Evolutionary conservation across 2,329 filamentous ascomycete species (phyloP), one percentile per base, ranked within the genome.

Genomic region (Exophiala bonariae): DNA sequence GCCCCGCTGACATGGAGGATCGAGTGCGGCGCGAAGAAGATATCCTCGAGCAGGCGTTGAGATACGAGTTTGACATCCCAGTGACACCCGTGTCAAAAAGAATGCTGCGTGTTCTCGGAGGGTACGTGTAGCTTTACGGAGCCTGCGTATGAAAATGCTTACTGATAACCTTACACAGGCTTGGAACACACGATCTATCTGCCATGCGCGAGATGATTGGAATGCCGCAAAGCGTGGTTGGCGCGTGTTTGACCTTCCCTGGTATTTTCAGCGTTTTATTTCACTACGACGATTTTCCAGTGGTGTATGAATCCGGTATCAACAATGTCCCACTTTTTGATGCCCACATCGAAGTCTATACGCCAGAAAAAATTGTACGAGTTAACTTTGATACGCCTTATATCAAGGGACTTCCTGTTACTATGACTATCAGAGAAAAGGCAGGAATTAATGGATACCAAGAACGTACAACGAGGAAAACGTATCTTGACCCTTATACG

Each of bases 261-360:
- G 6, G 6, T 1, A 66, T 70, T 44, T 71, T 50, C 33, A 63
- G 57, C 44, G 63, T 55, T 4, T 28, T 63, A 13, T 61, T 66
- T 34, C 55, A 61, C 34, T 66, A 63, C 41, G 49, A 55, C 5
- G 48, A 55, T 2, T 83, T 80, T 50, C 61, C 74, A 1, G 75
- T 80, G 1, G 71, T 70, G 0, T 83, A 81, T 58, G 80, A 83
- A 52, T 76, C 72, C 1, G 79, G 80, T 0, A 64, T 81, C 32
- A 70, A 76, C 54, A 54, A 60, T 1, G 70, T 83, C 1, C 75
- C 78, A 0, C 74, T 96, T 1, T 93, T 96, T 59, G 89, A 96
- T 54, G 87, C 79, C 55, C 81, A 88, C 54, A 86, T 95, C 35
- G 87, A 92, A 63, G 66, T 83, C 0, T 82, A 77, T 56, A 70